These are phyloP conservation scores for Aurantiochytrium sp. DNA, from an alignment of 108 stramenopile genomes.

Conservation along the genomic window DNA sequence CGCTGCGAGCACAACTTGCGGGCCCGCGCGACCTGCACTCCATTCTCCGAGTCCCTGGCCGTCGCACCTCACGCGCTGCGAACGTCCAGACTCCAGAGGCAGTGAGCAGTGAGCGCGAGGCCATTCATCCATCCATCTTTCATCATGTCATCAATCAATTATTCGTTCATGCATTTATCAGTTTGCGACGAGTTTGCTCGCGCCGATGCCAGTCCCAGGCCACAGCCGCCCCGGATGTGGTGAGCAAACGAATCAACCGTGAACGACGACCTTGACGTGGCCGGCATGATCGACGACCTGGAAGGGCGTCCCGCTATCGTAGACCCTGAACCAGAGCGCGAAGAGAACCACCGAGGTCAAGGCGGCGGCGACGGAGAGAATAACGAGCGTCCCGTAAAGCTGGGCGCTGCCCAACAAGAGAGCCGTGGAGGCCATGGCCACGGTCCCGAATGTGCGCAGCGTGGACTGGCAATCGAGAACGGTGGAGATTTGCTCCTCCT, in stretches of 20 bases:
- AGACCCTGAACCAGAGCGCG: not conserved
- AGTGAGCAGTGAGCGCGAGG: too few relatives aligned
- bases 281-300: constrained; percentile 16
- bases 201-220: too few relatives aligned
- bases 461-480: not conserved
- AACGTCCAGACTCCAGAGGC: too few relatives aligned
- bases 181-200: too few relatives aligned
- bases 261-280: not conserved
- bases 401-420: not conserved
- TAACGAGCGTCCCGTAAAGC: not conserved
- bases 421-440: not conserved
- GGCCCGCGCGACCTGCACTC: too few relatives aligned
- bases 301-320: constrained; percentile 8
- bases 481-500: not conserved
- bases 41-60: too few relatives aligned
- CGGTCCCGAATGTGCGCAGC: not conserved
- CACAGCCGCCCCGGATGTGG: not conserved
- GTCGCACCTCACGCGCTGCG: too few relatives aligned
- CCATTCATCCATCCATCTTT: too few relatives aligned
- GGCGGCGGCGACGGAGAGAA: not conserved
- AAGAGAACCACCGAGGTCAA: not conserved
- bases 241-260: not conserved
- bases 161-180: too few relatives aligned
- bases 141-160: too few relatives aligned
- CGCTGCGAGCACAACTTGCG: too few relatives aligned